Evolutionary conservation across 129 eudicot genomes (phyloP).

Genomic region (Ambrosia artemisiifolia): DNA sequence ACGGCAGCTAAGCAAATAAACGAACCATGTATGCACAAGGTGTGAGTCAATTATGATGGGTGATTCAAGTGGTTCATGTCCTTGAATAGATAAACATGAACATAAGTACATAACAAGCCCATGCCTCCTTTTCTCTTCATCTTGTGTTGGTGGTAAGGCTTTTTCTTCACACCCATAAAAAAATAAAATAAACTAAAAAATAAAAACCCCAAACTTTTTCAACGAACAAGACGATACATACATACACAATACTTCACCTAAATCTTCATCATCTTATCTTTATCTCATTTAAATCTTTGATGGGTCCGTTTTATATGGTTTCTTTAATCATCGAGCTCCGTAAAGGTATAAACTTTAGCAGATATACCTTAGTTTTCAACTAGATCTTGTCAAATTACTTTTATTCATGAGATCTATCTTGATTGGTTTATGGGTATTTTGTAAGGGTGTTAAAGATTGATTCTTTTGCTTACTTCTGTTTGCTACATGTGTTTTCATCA

Average conservation of each 20-base stretch:
- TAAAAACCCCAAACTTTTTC: not conserved
- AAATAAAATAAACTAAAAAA: not conserved
- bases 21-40: not conserved
- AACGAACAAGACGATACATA: constrained; percentile 7
- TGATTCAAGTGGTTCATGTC: constrained; percentile 12
- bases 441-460: not conserved
- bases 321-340: constrained; percentile 57
- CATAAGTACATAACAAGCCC: constrained; percentile 6
- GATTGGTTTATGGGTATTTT: constrained; percentile 4
- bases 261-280: constrained; percentile 18
- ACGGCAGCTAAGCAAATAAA: no score
- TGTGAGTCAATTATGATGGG: not conserved
- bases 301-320: constrained; percentile 54
- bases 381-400: constrained; percentile 27
- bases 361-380: not conserved
- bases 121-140: constrained; percentile 12
- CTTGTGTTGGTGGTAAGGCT: constrained; percentile 27
- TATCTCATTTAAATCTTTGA: constrained; percentile 14
- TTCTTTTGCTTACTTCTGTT: constrained; percentile 7
- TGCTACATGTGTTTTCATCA: not conserved
- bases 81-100: not conserved
- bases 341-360: constrained; percentile 46
- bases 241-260: constrained; percentile 8
- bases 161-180: not conserved
- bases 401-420: constrained; percentile 22